Base-by-base conservation (phyloP, 2,329 filamentous ascomycete species). In the Tolypocladium pustulatum region DNA sequence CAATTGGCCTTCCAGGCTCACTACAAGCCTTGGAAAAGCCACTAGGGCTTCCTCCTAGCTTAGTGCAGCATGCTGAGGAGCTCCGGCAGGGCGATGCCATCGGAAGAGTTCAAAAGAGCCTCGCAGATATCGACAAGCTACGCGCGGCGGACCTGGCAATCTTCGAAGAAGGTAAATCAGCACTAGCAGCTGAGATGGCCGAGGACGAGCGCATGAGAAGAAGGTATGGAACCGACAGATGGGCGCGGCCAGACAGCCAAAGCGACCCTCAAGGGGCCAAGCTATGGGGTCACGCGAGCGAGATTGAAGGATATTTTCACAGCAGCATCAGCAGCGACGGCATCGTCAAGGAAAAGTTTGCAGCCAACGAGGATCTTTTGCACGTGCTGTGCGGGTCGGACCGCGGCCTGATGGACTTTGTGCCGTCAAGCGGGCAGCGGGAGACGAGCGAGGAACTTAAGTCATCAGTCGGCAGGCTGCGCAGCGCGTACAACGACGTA, bases 11-110 rank as follows among this genome's bases (percentile, higher is more conserved):
- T 0, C 94, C 94, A 0, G 94, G 94, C 0, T 96, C 93, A 1
- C 75, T 99, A 4, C 94, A 99, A 70, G 94, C 94, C 0, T 79
- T 97, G 1, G 94, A 99, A 70, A 97, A 97, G 69, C 94, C 94
- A 0, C 79, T 99, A 0, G 94, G 94, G 0, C 74, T 99, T 4
- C 94, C 94, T 0, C 90, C 91, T 0, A 89, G 85, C 20, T 75
- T 99, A 2, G 83, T 91, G 3, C 90, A 94, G 27, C 94, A 97
- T 65, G 93, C 93, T 0, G 93, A 97, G 69, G 94, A 97, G 68
- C 88, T 99, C 55, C 83, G 92, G 25, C 93, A 97, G 69, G 89
- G 92, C 58, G 91, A 96, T 67, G 93, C 91, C 0, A 77, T 96
- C 37, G 85, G 88, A 58, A 81, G 89, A 34, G 75, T 97, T 0